A percentile compares a stretch with the other conserved stretches of the same genome.
Conservation (phyloP, 2,329 filamentous ascomycete species). For the Botryosphaeria dothidea region DNA sequence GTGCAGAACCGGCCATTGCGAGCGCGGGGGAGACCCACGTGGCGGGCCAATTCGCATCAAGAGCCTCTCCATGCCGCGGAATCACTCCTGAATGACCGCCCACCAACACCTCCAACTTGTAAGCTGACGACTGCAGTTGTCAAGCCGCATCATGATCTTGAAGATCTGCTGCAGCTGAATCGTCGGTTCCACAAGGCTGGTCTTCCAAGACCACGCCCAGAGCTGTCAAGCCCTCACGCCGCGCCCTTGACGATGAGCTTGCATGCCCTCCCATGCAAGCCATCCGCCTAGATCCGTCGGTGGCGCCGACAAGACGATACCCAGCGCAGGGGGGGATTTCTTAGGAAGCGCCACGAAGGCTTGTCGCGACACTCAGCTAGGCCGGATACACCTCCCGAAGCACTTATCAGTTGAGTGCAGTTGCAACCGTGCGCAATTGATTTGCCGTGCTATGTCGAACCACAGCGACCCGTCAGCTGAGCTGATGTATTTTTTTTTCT, state of each 20-base stretch:
- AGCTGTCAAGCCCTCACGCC: slow-evolving; percentile 5
- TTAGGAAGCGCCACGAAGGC: not conserved
- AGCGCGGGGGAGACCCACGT: not conserved
- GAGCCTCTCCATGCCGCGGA: not conserved
- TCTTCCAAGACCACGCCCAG: slow-evolving; percentile 8
- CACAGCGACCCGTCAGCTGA: not conserved
- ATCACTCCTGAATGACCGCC: not conserved
- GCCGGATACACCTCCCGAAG: not conserved
- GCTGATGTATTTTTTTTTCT: too few species aligned
- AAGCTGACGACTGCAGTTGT: not conserved
- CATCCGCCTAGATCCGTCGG: not conserved
- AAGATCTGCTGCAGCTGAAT: slow-evolving; percentile 11
- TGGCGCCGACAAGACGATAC: not conserved
- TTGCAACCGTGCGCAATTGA: not conserved
- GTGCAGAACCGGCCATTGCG: not conserved
- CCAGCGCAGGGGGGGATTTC: slow-evolving; percentile 3
- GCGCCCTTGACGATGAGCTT: not conserved
- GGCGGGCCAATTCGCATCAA: not conserved
- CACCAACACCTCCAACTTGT: not conserved
- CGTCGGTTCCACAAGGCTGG: not conserved
- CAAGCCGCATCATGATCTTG: not conserved
- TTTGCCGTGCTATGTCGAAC: not conserved
- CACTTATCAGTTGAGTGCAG: not conserved
- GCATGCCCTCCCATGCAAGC: slow-evolving; percentile 3
- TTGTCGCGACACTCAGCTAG: not conserved